Evolutionary conservation across 2,329 filamentous ascomycete genomes (phyloP).

Genomic region (Aspergillus costaricaensis): DNA sequence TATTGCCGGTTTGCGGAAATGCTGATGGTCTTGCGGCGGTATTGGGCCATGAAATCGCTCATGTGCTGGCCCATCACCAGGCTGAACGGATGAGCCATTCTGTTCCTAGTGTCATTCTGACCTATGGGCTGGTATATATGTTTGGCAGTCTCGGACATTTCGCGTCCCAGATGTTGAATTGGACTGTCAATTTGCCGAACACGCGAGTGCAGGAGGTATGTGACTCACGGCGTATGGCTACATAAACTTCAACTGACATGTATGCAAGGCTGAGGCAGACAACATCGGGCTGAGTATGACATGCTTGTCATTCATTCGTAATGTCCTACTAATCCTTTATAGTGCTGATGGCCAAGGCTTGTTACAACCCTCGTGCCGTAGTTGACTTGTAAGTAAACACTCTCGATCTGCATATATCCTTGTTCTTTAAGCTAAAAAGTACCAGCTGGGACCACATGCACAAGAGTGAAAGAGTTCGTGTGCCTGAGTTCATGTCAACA

Average conservation of each 20-base stretch:
- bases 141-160: constrained; percentile 46
- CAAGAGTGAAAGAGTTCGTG: constrained; percentile 41
- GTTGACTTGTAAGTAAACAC: constrained; percentile 47
- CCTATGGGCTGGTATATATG: constrained; percentile 33
- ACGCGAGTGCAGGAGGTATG: constrained; percentile 58
- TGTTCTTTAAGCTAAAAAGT: constrained; percentile 1
- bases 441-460: constrained; percentile 55
- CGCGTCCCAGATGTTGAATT: constrained; percentile 35
- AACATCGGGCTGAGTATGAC: constrained; percentile 58
- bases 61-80: constrained; percentile 60
- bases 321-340: constrained; percentile 17
- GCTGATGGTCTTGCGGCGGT: constrained; percentile 64
- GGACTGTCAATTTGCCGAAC: constrained; percentile 55
- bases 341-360: constrained; percentile 65
- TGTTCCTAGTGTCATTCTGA: constrained; percentile 19
- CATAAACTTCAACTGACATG: constrained; percentile 12
- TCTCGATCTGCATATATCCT: background rate
- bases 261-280: constrained; percentile 58
- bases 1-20: constrained; percentile 57
- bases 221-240: background rate
- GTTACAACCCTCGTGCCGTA: constrained; percentile 60
- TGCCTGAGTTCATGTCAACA: constrained; percentile 58
- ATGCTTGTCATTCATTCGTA: background rate
- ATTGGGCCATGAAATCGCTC: constrained; percentile 64
- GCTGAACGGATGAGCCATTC: constrained; percentile 57